phyloP scores from a whole-genome alignment of 495 filamentous ascomycete genomes.

The Niebla homalea region DNA sequence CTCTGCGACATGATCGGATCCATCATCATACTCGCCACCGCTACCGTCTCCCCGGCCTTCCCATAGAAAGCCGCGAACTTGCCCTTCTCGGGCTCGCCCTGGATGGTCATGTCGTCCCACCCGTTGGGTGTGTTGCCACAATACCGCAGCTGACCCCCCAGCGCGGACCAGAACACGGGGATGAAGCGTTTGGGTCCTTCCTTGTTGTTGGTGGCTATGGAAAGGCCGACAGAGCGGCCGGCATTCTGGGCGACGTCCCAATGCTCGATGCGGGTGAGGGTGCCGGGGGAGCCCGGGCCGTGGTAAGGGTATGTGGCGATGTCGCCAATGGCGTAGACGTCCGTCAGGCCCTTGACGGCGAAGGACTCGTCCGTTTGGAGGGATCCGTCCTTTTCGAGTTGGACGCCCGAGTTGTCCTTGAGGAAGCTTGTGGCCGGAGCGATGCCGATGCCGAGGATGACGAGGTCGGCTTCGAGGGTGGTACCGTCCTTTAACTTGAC shows the following conservation, averaged over 20 bases:
- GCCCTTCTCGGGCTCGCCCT: slow-evolving; percentile 62
- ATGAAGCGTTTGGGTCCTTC: slow-evolving; percentile 59
- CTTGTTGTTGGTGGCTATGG: slow-evolving; percentile 51
- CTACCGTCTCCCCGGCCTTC: slow-evolving; percentile 78
- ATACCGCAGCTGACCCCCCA: slow-evolving; percentile 81
- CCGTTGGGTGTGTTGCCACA: slow-evolving; percentile 71
- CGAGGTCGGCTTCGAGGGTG: slow-evolving; percentile 70
- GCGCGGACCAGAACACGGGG: slow-evolving; percentile 90
- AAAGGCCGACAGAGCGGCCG: slow-evolving; percentile 60
- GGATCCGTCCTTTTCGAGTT: slow-evolving; percentile 68
- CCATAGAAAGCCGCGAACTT: slow-evolving; percentile 85
- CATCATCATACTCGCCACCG: slow-evolving; percentile 78
- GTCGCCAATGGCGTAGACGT: slow-evolving; percentile 89
- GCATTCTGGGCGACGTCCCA: slow-evolving; percentile 97
- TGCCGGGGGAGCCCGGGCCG: slow-evolving; percentile 68
- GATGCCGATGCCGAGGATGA: slow-evolving; percentile 84
- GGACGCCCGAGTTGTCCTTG: slow-evolving; percentile 50
- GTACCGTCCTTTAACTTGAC: slow-evolving; percentile 82
- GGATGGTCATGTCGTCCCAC: slow-evolving; percentile 70
- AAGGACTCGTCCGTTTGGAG: slow-evolving; percentile 66
- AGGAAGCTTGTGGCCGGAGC: slow-evolving; percentile 76
- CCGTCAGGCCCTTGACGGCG: slow-evolving; percentile 53
- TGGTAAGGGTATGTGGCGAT: slow-evolving; percentile 93
- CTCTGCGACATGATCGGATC: slow-evolving; percentile 77
- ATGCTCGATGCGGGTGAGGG: slow-evolving; percentile 70